Evolutionary conservation across 257 asterid genomes (phyloP), one percentile per base, ranked within the genome.

Genomic region (Cruciata laevipes): DNA sequence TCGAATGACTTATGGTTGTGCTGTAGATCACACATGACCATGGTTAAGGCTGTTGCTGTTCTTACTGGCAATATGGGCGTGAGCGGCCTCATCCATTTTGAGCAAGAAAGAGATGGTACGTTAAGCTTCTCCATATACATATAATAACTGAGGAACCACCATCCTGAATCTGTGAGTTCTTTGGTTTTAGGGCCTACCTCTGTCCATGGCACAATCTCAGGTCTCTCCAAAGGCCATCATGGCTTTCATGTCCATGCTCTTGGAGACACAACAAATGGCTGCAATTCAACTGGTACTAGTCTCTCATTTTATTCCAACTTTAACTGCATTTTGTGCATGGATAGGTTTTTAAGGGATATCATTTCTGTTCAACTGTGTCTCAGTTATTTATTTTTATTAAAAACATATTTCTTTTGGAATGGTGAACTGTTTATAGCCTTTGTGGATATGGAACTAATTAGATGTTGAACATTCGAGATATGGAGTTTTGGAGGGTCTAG

Each of bases 211-310:
- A 79, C 73, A 61, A 65, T 94, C 69, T 75, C 93, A 6, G 97
- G 99, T 69, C 88, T 94, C 20, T 85, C 81, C 79, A 95, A 95
- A 24, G 99, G 99, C 52, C 86, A 32, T 47, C 99, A 94, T 63
- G 99, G 99, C 71, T 94, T 94, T 79, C 99, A 94, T 65, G 95
- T 94, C 69, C 97, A 94, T 67, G 96, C 96, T 51, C 97, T 94
- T 71, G 99, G 99, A 68, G 99, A 94, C 89, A 90, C 99, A 67
- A 94, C 99, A 78, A 90, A 94, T 17, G 99, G 99, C 40, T 90
- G 99, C 73, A 73, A 88, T 92, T 94, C 97, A 38, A 90, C 99
- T 17, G 99, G 99, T 93, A 82, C 61, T 47, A 61, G 59, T 70
- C 60, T 1, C 6, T 30, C 7, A 37, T 57, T 40, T 25, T 9